Evolutionary conservation across 129 eudicot species (phyloP).

Genomic region (Lonicera japonica): DNA sequence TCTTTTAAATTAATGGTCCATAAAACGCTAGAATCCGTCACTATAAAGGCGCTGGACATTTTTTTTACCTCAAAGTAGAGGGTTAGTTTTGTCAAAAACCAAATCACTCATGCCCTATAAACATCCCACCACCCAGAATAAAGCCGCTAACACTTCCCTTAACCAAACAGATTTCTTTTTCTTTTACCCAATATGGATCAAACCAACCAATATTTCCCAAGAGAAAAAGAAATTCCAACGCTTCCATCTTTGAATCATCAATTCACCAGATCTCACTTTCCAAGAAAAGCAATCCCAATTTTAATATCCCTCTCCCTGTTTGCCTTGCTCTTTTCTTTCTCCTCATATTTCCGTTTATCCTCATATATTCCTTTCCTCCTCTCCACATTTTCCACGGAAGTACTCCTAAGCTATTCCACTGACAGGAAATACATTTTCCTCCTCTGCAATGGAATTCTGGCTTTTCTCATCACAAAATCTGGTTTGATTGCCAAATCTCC

Average conservation of each 20-base stretch:
- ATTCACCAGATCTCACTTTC: neutral
- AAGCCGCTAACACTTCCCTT: neutral
- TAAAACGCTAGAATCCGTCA: too few relatives aligned
- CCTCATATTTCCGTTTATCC: slow-evolving; percentile 10
- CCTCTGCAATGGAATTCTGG: slow-evolving; percentile 55
- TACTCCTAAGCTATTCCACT: slow-evolving; percentile 22
- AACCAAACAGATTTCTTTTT: neutral
- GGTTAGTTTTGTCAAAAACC: neutral
- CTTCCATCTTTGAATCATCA: neutral
- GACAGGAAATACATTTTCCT: slow-evolving; percentile 62
- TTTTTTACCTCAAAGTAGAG: too few relatives aligned
- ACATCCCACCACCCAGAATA: neutral
- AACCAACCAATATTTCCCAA: neutral
- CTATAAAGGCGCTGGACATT: too few relatives aligned
- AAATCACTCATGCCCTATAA: neutral
- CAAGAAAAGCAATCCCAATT: slow-evolving; percentile 7
- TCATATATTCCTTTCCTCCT: neutral
- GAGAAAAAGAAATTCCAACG: too few relatives aligned
- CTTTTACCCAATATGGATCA: neutral
- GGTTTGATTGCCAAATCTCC: slow-evolving; percentile 19
- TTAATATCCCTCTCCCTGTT: slow-evolving; percentile 18
- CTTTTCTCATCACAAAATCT: slow-evolving; percentile 34
- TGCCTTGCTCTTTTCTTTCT: slow-evolving; percentile 20
- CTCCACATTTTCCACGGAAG: slow-evolving; percentile 19
- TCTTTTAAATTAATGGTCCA: too few relatives aligned